phyloP scores from a whole-genome alignment of 345 rosid species.

The Salix brachista region DNA sequence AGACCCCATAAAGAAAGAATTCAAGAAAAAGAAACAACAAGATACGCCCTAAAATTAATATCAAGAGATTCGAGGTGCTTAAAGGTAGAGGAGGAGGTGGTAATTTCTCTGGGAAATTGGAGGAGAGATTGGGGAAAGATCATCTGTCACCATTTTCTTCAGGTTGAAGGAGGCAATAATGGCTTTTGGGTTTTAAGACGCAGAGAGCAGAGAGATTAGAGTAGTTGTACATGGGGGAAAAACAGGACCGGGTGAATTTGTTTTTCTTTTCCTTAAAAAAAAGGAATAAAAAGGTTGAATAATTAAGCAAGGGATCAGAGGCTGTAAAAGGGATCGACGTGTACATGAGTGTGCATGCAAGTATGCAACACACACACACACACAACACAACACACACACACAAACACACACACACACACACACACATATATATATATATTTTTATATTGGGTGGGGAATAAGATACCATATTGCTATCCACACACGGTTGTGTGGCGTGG shows the following conservation, averaged over 20 bases:
- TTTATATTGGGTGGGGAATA: neutral
- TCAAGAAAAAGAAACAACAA: neutral
- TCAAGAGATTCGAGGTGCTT: constrained; percentile 10
- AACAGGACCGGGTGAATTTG: constrained; percentile 10
- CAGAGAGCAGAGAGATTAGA: constrained; percentile 2
- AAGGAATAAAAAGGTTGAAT: neutral
- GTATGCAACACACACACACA: constrained; percentile 15
- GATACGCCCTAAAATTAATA: neutral
- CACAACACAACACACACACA: too few relatives aligned
- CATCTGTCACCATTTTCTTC: constrained; percentile 38
- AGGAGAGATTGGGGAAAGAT: constrained; percentile 40
- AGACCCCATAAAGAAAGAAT: constrained; percentile 51
- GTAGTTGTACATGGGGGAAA: neutral
- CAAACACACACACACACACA: too few relatives aligned
- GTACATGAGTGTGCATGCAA: constrained; percentile 29
- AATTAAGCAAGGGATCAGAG: neutral
- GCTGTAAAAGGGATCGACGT: constrained; percentile 16
- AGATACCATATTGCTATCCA: neutral
- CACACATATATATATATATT: too few relatives aligned
- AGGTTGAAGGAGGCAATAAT: constrained; percentile 7
- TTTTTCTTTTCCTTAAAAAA: too few relatives aligned
- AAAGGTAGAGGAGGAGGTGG: constrained; percentile 60
- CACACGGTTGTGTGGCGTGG: neutral
- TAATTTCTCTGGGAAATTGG: constrained; percentile 27
- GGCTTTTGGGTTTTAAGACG: constrained; percentile 11